Conservation (phyloP, 139 green algal genomes). For the Coelastrella sp. region DNA sequence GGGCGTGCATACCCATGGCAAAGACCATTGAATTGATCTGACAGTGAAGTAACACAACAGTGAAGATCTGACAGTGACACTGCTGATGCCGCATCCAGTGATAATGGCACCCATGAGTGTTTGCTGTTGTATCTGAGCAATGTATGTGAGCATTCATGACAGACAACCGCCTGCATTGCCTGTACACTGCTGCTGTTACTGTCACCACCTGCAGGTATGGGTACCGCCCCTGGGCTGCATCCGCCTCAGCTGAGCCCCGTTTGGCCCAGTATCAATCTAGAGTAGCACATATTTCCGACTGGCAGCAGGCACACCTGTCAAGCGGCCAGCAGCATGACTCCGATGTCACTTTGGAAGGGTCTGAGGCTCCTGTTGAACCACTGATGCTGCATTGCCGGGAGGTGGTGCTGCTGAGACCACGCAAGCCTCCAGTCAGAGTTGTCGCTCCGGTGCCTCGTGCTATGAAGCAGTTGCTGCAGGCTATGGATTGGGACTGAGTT, state of each 20-base stretch:
- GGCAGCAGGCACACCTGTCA: background rate
- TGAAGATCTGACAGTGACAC: too few species aligned
- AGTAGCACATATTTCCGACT: background rate
- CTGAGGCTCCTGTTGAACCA: background rate
- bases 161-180: background rate
- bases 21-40: too few species aligned
- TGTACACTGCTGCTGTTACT: background rate
- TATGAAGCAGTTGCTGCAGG: slow-evolving; percentile 16
- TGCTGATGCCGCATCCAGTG: background rate
- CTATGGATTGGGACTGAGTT: slow-evolving; percentile 21
- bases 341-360: background rate
- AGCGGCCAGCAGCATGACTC: background rate
- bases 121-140: too few species aligned
- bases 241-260: background rate
- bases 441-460: background rate
- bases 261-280: background rate
- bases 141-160: background rate
- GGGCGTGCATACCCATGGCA: too few species aligned
- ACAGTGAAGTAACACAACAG: too few species aligned
- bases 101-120: background rate
- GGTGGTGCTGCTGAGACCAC: slow-evolving; percentile 30
- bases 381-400: slow-evolving; percentile 38
- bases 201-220: slow-evolving; percentile 4
- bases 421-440: slow-evolving; percentile 26
- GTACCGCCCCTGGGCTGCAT: slow-evolving; percentile 21